phyloP scores from a whole-genome alignment of 306 rosid genomes.

The Pyrus bretschneideri region DNA sequence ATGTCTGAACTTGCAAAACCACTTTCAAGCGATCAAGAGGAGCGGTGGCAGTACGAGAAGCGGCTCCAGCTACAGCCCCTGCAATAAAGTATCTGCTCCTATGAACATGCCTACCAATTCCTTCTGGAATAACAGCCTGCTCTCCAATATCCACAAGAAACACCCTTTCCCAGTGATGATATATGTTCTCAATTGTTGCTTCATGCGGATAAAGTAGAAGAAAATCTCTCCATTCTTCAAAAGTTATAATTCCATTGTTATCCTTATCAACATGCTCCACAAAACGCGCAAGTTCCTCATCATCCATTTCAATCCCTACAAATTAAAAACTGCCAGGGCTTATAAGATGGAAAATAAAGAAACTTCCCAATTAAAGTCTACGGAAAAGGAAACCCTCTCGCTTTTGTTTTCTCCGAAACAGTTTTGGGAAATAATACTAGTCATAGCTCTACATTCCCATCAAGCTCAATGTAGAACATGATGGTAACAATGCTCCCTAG shows the following conservation, averaged over 20 bases:
- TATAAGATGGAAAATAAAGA: conserved; percentile 51
- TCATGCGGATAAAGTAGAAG: conserved; percentile 90
- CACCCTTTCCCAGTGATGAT: conserved; percentile 88
- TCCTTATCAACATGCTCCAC: conserved; percentile 97
- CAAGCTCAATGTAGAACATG: background rate
- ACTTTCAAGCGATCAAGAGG: conserved; percentile 94
- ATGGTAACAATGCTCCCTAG: background rate
- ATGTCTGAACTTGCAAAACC: conserved; percentile 75
- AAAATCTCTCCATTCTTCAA: conserved; percentile 98
- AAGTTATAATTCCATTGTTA: conserved; percentile 85
- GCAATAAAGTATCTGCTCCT: conserved; percentile 84
- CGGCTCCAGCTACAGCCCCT: conserved; percentile 90
- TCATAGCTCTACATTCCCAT: background rate
- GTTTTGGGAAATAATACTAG: background rate
- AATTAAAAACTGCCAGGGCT: conserved; percentile 50
- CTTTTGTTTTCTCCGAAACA: background rate
- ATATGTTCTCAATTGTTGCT: conserved; percentile 93
- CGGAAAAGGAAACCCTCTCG: background rate
- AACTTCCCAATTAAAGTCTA: background rate
- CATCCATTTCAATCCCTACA: conserved; percentile 92
- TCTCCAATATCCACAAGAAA: conserved; percentile 95
- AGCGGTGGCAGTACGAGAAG: conserved; percentile 93
- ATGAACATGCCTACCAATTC: conserved; percentile 79
- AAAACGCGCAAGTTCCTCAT: conserved; percentile 86
- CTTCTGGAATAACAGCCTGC: conserved; percentile 79